These are phyloP conservation scores for Silene latifolia DNA, from an alignment of 148 eudicot species.

Conservation along the genomic window DNA sequence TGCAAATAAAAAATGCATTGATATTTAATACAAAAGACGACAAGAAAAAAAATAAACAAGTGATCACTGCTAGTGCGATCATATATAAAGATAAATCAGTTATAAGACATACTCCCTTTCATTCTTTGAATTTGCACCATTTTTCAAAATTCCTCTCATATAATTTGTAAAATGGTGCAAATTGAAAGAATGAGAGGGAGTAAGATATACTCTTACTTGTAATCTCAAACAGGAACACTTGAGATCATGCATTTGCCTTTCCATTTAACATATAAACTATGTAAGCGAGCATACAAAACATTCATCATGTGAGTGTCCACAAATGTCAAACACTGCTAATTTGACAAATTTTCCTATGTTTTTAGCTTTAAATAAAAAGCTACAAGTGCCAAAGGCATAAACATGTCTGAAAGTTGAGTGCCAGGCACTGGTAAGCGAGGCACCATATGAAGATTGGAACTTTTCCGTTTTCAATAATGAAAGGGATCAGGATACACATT, in stretches of 20 bases:
- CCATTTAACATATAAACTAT: too few relatives aligned
- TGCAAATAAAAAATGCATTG: slow-evolving; percentile 27
- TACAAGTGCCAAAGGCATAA: too few relatives aligned
- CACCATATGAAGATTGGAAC: neutral
- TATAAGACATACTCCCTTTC: neutral
- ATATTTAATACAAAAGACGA: neutral
- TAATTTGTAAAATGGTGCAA: too few relatives aligned
- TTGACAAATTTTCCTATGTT: neutral
- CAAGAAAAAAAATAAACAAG: neutral
- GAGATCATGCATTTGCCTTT: too few relatives aligned
- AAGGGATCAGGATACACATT: neutral
- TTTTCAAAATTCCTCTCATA: neutral
- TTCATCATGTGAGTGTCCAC: neutral
- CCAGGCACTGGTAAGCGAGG: neutral
- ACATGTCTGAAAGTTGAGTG: neutral
- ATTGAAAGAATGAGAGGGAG: neutral
- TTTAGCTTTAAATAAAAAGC: neutral
- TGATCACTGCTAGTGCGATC: neutral
- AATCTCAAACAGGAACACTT: too few relatives aligned
- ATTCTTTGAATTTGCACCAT: too few relatives aligned
- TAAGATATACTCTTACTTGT: too few relatives aligned
- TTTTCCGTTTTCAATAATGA: neutral
- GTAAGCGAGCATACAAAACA: too few relatives aligned
- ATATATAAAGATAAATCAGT: neutral
- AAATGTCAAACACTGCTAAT: neutral